Evolutionary conservation across 2,329 filamentous ascomycete species (phyloP), one percentile per base, ranked within the genome.

Genomic region (Scleromitrula shiraiana): DNA sequence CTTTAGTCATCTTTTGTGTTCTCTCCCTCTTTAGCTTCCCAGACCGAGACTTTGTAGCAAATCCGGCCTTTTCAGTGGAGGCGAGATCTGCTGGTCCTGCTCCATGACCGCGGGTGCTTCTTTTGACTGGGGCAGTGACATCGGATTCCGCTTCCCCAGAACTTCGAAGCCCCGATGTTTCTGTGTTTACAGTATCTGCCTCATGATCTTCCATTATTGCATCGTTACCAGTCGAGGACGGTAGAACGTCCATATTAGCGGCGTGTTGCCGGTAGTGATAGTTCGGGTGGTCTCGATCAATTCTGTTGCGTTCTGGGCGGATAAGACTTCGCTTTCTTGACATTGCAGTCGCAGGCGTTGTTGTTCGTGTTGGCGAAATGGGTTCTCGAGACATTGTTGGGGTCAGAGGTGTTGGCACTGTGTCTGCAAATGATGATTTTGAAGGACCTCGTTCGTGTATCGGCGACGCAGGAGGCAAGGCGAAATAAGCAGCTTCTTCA

Each of bases 211-310:
- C 91, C 46, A 86, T 68, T 44, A 95, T 80, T 2, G 90, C 88
- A 59, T 97, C 90, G 59, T 95, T 86, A 52, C 93, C 93, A 0
- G 93, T 97, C 6, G 88, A 85, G 0, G 93, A 97, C 1, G 94
- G 93, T 55, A 88, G 74, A 5, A 89, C 85, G 47, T 83, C 77
- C 89, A 98, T 96, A 55, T 91, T 86, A 60, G 89, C 86, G 8
- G 94, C 89, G 77, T 95, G 90, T 65, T 95, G 86, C 57, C 88
- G 82, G 68, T 98, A 98, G 68, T 96, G 79, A 64, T 96, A 98
- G 66, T 97, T 94, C 12, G 90, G 89, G 64, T 97, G 89, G 58
- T 90, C 85, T 55, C 77, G 82, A 58, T 90, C 85, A 57, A 95
- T 88, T 58, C 85, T 80, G 61, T 85, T 85, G 56, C 93, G 80